Conservation (phyloP, 257 asterid species). For the Knoxia roxburghii region DNA sequence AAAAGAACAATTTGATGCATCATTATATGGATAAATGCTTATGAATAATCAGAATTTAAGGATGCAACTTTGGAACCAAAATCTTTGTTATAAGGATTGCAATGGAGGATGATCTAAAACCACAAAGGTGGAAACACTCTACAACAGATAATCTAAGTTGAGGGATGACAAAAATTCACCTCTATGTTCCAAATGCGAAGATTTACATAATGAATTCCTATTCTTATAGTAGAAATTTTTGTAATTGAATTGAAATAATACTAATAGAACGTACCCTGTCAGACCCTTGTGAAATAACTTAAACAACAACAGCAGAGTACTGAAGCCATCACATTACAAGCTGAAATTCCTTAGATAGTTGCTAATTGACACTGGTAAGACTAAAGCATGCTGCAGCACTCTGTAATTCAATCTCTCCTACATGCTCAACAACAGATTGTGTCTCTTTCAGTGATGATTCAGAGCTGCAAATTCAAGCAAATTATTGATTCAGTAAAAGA, state of each 20-base stretch:
- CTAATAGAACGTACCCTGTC: constrained; percentile 13
- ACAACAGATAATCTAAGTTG: too few relatives aligned
- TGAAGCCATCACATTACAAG: background rate
- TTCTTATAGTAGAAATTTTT: background rate
- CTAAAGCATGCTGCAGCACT: constrained; percentile 80
- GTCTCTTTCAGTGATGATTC: constrained; percentile 67
- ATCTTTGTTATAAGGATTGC: too few relatives aligned
- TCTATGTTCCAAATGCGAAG: background rate
- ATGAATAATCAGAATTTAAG: background rate
- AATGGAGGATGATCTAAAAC: too few relatives aligned
- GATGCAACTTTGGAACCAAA: too few relatives aligned
- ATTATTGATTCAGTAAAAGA: background rate
- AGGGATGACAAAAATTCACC: background rate
- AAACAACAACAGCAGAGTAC: constrained; percentile 6
- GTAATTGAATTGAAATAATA: background rate
- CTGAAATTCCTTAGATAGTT: background rate
- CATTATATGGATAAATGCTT: constrained; percentile 1
- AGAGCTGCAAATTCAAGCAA: constrained; percentile 39
- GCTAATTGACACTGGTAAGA: constrained; percentile 63
- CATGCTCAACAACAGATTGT: constrained; percentile 58
- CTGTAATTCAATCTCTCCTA: constrained; percentile 68
- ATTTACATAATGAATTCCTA: constrained; percentile 4
- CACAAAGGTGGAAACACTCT: too few relatives aligned
- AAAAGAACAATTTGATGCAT: background rate
- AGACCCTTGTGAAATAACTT: background rate